These are phyloP conservation scores for Didymella glomerata DNA, from an alignment of 2,329 filamentous ascomycete species.

Conservation along the genomic window DNA sequence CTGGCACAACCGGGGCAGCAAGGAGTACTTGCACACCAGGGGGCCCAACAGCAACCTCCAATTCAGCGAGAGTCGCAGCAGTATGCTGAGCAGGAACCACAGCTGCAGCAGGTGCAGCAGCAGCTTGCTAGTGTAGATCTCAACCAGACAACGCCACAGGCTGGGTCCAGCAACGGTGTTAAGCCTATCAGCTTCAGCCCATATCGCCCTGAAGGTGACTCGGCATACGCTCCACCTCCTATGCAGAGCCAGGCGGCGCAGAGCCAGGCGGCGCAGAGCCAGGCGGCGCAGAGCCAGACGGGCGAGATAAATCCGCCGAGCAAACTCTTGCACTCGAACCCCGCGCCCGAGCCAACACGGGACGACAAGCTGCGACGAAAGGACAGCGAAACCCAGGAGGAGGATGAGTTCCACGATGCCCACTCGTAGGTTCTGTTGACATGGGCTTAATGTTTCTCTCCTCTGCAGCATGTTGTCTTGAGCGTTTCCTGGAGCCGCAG, in stretches of 20 bases:
- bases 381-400: slow-evolving; percentile 55
- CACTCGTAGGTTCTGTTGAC: slow-evolving; percentile 41
- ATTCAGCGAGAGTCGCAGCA: slow-evolving; percentile 7
- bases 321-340: slow-evolving; percentile 41
- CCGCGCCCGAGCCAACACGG: slow-evolving; percentile 26
- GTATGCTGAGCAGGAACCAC: slow-evolving; percentile 12
- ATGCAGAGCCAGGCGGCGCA: too few relatives aligned
- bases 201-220: slow-evolving; percentile 5
- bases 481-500: slow-evolving; percentile 13
- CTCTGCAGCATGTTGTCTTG: slow-evolving; percentile 15
- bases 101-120: slow-evolving; percentile 21
- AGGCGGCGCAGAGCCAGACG: slow-evolving; percentile 14
- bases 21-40: slow-evolving; percentile 12
- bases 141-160: slow-evolving; percentile 25
- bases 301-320: slow-evolving; percentile 36
- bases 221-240: slow-evolving; percentile 7
- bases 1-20: slow-evolving; percentile 10
- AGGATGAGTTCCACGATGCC: slow-evolving; percentile 60
- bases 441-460: slow-evolving; percentile 9
- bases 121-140: slow-evolving; percentile 21
- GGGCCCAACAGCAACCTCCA: slow-evolving; percentile 3
- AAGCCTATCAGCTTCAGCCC: slow-evolving; percentile 16
- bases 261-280: too few relatives aligned
- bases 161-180: background rate
- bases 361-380: slow-evolving; percentile 40